A percentile compares a stretch with the other conserved stretches of the same genome.
These are phyloP conservation scores for Microstroma glucosiphilum DNA, from an alignment of 1,284 basidiomycete species.

Conservation along the genomic window DNA sequence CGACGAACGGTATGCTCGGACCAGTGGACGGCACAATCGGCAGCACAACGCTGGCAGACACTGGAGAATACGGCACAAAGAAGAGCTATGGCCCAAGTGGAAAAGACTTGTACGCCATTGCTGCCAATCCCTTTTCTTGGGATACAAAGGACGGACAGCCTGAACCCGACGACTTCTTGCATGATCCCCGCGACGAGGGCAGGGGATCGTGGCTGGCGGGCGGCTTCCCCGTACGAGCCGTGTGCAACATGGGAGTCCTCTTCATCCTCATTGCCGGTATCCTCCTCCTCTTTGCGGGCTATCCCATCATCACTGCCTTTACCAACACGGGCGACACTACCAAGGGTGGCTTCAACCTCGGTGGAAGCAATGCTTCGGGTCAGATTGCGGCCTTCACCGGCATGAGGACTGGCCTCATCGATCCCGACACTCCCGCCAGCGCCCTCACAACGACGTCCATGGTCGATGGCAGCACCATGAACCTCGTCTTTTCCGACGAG, in stretches of 20 bases:
- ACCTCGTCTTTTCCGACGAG: conserved; percentile 51
- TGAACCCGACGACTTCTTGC: conserved; percentile 31
- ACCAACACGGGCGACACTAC: conserved; percentile 16
- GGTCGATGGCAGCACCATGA: conserved; percentile 37
- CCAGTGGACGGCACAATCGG: not conserved
- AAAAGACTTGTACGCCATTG: conserved; percentile 3
- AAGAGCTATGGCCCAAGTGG: not conserved
- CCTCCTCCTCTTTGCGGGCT: conserved; percentile 66
- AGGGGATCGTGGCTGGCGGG: conserved; percentile 15
- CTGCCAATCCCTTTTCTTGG: conserved; percentile 31
- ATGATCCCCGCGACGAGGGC: conserved; percentile 23
- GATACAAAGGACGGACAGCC: conserved; percentile 34
- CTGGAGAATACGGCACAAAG: not conserved
- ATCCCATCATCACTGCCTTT: conserved; percentile 61
- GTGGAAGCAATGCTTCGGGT: conserved; percentile 38
- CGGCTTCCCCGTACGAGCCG: conserved; percentile 18
- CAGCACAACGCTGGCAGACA: not conserved
- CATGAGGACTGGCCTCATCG: conserved; percentile 34
- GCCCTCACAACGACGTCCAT: conserved; percentile 53
- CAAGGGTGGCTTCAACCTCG: conserved; percentile 35
- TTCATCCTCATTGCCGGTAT: conserved; percentile 53
- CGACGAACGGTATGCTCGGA: not conserved
- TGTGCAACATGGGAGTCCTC: conserved; percentile 58
- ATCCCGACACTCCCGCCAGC: conserved; percentile 49
- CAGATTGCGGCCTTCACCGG: conserved; percentile 28